Percentiles rank a stretch among this genome's conserved stretches.
phyloP scores from a whole-genome alignment of 352 stramenopile genomes.

The Phytophthora sansomeana region DNA sequence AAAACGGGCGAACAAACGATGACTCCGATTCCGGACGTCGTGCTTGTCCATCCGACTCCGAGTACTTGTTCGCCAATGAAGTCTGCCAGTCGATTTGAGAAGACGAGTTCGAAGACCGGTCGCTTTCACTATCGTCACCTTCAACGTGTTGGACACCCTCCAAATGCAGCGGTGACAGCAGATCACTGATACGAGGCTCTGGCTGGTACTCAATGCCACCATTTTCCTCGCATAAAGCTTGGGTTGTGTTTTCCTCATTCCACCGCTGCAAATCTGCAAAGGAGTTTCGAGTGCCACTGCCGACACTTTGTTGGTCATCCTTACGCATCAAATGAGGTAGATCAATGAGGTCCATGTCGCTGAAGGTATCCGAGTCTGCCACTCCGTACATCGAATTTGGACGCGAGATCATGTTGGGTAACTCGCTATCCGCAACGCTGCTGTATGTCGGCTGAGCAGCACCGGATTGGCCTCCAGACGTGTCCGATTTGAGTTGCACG shows the following conservation, averaged over 20 bases:
- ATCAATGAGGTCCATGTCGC: slow-evolving; percentile 75
- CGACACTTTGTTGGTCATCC: slow-evolving; percentile 34
- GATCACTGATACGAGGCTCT: slow-evolving; percentile 34
- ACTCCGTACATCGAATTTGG: slow-evolving; percentile 62
- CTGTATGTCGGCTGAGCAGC: slow-evolving; percentile 32
- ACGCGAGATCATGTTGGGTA: slow-evolving; percentile 36
- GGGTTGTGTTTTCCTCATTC: slow-evolving; percentile 25
- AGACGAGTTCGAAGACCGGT: slow-evolving; percentile 38
- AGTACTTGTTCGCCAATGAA: slow-evolving; percentile 20
- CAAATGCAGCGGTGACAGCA: slow-evolving; percentile 37
- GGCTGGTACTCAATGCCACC: slow-evolving; percentile 29
- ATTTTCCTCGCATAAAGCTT: slow-evolving; percentile 6
- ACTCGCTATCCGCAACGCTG: slow-evolving; percentile 45
- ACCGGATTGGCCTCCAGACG: slow-evolving; percentile 18
- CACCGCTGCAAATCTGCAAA: slow-evolving; percentile 56
- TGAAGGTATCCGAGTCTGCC: slow-evolving; percentile 75
- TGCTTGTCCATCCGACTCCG: background rate
- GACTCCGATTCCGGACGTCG: slow-evolving; percentile 30
- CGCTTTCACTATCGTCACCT: slow-evolving; percentile 43
- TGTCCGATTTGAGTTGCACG: slow-evolving; percentile 30
- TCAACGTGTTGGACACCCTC: slow-evolving; percentile 38
- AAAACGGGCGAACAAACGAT: slow-evolving; percentile 29
- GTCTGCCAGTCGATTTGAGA: slow-evolving; percentile 45
- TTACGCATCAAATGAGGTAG: slow-evolving; percentile 80
- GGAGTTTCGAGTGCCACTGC: slow-evolving; percentile 35